phyloP scores from a whole-genome alignment of 2,329 filamentous ascomycete species.

The Huntiella omanensis region DNA sequence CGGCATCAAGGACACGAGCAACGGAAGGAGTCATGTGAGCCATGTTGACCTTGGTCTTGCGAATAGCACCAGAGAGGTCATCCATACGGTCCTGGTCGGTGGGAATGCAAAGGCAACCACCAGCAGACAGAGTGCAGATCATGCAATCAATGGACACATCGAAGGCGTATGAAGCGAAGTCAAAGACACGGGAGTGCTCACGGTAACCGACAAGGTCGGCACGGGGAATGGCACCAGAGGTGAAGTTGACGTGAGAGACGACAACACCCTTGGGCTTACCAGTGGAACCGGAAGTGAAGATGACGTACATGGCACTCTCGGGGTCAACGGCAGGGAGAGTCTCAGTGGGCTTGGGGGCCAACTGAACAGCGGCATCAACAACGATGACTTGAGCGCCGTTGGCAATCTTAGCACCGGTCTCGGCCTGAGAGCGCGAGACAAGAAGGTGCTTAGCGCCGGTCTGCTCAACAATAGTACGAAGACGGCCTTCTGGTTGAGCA shows the following conservation, averaged over 20 bases:
- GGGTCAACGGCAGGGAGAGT: conserved; percentile 23
- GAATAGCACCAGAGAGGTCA: conserved; percentile 27
- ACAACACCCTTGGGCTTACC: conserved; percentile 45
- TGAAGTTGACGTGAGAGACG: conserved; percentile 28
- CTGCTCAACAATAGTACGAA: conserved; percentile 26
- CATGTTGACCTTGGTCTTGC: conserved; percentile 27
- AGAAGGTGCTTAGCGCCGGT: conserved; percentile 22
- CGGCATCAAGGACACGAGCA: conserved; percentile 26
- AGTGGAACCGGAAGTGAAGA: conserved; percentile 47
- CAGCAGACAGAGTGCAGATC: conserved; percentile 30
- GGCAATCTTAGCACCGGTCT: conserved; percentile 21
- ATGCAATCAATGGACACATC: conserved; percentile 36
- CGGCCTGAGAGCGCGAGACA: conserved; percentile 22
- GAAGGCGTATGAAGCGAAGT: conserved; percentile 34
- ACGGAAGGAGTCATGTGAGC: conserved; percentile 33
- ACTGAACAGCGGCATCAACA: conserved; percentile 3
- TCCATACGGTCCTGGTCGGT: conserved; percentile 35
- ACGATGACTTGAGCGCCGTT: conserved; percentile 8
- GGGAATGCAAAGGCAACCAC: conserved; percentile 33
- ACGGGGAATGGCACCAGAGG: conserved; percentile 26
- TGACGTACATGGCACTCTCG: conserved; percentile 30
- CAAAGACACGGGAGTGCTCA: conserved; percentile 24
- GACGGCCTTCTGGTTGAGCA: conserved; percentile 25
- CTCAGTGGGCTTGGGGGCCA: background rate
- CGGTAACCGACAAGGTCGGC: conserved; percentile 25